Base-by-base conservation (phyloP, 441 rosid genomes). In the Flueggea neowawraea region DNA sequence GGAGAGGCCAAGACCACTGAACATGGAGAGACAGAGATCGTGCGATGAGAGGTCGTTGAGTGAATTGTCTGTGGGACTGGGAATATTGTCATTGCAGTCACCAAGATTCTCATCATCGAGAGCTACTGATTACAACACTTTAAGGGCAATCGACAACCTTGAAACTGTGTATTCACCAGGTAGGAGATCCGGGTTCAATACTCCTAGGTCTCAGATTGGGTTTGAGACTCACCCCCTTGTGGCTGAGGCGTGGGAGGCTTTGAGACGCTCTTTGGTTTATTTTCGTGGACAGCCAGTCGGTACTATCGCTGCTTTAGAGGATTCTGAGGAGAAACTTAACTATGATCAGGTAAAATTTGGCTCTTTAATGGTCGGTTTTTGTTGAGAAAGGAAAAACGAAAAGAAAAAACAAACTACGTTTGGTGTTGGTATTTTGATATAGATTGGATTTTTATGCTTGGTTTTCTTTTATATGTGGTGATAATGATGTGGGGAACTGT, bases 231-330 rank as follows among this genome's bases (percentile, higher is more conserved):
- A 82, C 65, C 92, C 93, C 0, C 74, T 73, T 76, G 81, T 87
- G n/a, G 81, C 79, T 11, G 96, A 90, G 69, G 96, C 94, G 22
- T 90, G 97, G 97, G 90, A 85, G 31, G 89, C 92, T 51, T 69
- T 93, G 80, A 82, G 82, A 48, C 75, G 76, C 8, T 78, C 95
- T 0, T 57, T 86, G 81, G 90, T 90, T 6, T 63, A 68, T 67
- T 93, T 90, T 67, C 90, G 95, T 39, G 97, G 90, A 31, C 90
- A 80, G 62, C 89, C 96, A 2, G 96, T 93, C 44, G 98, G 97
- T 15, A 88, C 97, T 0, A 90, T 93, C 51, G 95, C 98, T 31
- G 98, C 97, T 0, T 72, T 84, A 56, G 97, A 93, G 66, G 84
- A 66, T 62, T 80, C 95, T 15, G 95, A 75, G 8, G 97, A 93